Evolutionary conservation across 768 basidiomycete species (phyloP).

Genomic region (Candolleomyces eurysporus): DNA sequence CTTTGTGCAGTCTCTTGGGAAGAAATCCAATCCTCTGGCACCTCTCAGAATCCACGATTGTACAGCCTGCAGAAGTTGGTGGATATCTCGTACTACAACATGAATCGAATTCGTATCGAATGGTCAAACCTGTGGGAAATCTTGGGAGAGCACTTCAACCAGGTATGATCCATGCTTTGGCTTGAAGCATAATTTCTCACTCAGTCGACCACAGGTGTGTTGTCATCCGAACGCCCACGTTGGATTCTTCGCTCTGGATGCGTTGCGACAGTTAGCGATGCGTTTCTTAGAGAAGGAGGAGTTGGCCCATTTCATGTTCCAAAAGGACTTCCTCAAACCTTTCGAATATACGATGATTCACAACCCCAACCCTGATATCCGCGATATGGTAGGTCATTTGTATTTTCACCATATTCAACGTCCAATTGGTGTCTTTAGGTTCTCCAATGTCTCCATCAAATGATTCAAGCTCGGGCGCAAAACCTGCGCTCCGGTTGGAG

Average conservation of each 20-base stretch:
- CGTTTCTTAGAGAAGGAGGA: conserved; percentile 99
- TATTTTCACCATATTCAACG: background rate
- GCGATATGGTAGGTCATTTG: conserved; percentile 75
- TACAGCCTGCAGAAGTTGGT: conserved; percentile 98
- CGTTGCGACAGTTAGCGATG: conserved; percentile 95
- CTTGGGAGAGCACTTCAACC: conserved; percentile 97
- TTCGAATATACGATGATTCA: conserved; percentile 98
- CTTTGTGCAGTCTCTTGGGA: conserved; percentile 98
- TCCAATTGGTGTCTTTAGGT: conserved; percentile 49
- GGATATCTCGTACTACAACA: conserved; percentile 99
- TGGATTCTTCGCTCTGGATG: conserved; percentile 94
- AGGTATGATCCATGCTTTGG: conserved; percentile 48
- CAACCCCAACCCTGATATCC: conserved; percentile 91
- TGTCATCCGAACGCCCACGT: conserved; percentile 98
- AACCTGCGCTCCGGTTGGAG: conserved; percentile 98
- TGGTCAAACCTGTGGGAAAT: conserved; percentile 99
- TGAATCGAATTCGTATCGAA: conserved; percentile 95
- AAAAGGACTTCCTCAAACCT: conserved; percentile 97
- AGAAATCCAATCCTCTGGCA: conserved; percentile 95
- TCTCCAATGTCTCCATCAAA: conserved; percentile 96
- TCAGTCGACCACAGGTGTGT: conserved; percentile 65
- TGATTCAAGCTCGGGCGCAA: conserved; percentile 92
- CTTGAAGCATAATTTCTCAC: conserved; percentile 1
- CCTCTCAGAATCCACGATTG: conserved; percentile 89
- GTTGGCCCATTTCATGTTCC: conserved; percentile 96